These are phyloP conservation scores for Lachancea cidri DNA, from an alignment of 805 yeast genomes.

Conservation along the genomic window DNA sequence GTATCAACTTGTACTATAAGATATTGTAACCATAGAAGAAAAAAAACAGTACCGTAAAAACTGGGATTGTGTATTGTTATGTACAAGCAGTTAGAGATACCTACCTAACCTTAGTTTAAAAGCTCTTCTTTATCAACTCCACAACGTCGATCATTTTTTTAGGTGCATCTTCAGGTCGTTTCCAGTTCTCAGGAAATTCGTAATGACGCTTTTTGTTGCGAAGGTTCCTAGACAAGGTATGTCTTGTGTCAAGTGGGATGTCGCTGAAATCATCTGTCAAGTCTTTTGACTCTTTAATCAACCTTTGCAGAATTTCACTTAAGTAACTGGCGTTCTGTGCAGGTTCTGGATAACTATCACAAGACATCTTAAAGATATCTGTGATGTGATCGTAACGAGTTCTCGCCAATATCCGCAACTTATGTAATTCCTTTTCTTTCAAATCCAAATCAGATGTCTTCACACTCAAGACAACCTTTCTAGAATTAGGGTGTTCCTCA, in stretches of 20 bases:
- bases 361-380: conserved; percentile 59
- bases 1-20: not conserved
- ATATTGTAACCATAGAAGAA: not conserved
- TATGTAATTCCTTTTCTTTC: conserved; percentile 51
- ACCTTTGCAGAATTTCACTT: conserved; percentile 54
- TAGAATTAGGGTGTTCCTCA: conserved; percentile 52
- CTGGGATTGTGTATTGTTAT: conserved; percentile 1
- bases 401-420: conserved; percentile 74
- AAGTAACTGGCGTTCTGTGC: conserved; percentile 80
- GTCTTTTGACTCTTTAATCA: conserved; percentile 63
- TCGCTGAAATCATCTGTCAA: conserved; percentile 60
- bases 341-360: conserved; percentile 63
- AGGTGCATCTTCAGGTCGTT: conserved; percentile 67
- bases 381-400: conserved; percentile 62
- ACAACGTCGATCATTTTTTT: conserved; percentile 29
- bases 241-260: conserved; percentile 78
- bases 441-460: conserved; percentile 52
- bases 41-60: not conserved
- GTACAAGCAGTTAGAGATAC: conserved; percentile 2
- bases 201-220: conserved; percentile 37
- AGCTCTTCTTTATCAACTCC: conserved; percentile 11
- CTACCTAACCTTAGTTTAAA: not conserved
- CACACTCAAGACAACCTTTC: conserved; percentile 60
- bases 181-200: conserved; percentile 78
- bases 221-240: conserved; percentile 45